Evolutionary conservation across 352 stramenopile genomes (phyloP).

Genomic region (Phytopythium boreale): DNA sequence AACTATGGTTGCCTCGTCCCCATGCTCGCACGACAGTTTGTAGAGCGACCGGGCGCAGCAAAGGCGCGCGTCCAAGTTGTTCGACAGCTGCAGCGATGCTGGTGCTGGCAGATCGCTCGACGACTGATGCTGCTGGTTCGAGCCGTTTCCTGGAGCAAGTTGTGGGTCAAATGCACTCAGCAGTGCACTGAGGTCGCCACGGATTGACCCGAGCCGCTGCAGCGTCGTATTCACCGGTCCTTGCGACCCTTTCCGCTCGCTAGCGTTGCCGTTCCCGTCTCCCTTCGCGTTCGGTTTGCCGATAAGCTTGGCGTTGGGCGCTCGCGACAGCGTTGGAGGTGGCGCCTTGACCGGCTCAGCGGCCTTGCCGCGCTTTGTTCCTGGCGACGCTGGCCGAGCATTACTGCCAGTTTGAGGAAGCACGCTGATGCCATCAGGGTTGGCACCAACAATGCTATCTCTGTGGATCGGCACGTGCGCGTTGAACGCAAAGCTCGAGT

Average conservation of each 20-base stretch:
- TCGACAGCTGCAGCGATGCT: slow-evolving; percentile 1
- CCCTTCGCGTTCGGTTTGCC: not conserved
- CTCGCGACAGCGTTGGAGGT: not conserved
- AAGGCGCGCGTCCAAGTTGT: slow-evolving; percentile 56
- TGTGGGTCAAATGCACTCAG: slow-evolving; percentile 19
- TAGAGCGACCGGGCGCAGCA: slow-evolving; percentile 76
- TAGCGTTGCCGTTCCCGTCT: not conserved
- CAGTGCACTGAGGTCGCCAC: slow-evolving; percentile 27
- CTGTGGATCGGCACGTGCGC: not conserved
- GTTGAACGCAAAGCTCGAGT: slow-evolving; percentile 4
- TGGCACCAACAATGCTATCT: not conserved
- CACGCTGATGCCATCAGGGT: not conserved
- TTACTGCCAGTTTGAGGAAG: not conserved
- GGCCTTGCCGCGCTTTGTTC: not conserved
- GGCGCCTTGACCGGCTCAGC: not conserved
- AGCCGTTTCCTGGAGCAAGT: not conserved
- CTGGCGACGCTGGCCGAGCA: not conserved
- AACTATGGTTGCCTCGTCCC: slow-evolving; percentile 59
- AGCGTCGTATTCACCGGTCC: slow-evolving; percentile 7
- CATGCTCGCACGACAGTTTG: slow-evolving; percentile 69
- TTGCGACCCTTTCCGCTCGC: not conserved
- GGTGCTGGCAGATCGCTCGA: not conserved
- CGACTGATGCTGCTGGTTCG: not conserved
- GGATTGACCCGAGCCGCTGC: slow-evolving; percentile 33
- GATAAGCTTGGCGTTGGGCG: not conserved